Evolutionary conservation across 169 alveolate species (phyloP), one percentile per base, ranked within the genome.

Genomic region (Eimeria necatrix): DNA sequence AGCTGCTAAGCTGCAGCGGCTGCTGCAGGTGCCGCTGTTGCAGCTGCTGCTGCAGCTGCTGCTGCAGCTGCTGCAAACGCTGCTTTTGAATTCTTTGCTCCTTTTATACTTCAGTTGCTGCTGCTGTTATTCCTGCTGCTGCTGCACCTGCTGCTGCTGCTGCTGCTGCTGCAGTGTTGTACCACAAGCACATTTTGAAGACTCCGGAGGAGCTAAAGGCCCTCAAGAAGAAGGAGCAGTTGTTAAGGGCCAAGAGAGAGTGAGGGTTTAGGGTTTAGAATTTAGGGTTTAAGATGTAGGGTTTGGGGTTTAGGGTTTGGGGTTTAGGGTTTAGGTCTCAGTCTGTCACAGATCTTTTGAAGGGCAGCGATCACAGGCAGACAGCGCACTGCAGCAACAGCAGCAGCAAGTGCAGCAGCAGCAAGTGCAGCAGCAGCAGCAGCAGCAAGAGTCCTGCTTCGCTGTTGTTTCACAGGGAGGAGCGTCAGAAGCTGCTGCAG

Each of bases 101-200:
- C 18, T 48, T 5, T 9, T 41, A 53, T 64, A 59, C 20, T 59
- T 0, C 70, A 59, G 5, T 18, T 7, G 56, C 83, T 26, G 24
- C 20, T 10, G 20, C 12, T 18, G 41, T 32, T 32, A 32, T 32
- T 32, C 26, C 70, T 76, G 78, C 80, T 48, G 1, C 24, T 48
- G 22, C 52, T 71, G 71, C 41, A 16, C 20, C 32, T 73, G 32
- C 85, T 51, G 81, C 24, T 91, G 80, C 64, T 52, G 22, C 64
- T 90, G 26, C 70, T 71, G 80, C 26, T 56, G 93, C 26, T 81
- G 95, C 97, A 70, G 97, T 96, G 68, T 64, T 96, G 71, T 96
- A 89, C 32, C 97, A 96, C 73, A 59, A 94, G 60, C 95, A 92
- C 88, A 92, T 96, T 32, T 70, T 83, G 60, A 96, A 96, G 85